Base-by-base conservation (phyloP, 306 rosid genomes). In the Cucurbita pepo region DNA sequence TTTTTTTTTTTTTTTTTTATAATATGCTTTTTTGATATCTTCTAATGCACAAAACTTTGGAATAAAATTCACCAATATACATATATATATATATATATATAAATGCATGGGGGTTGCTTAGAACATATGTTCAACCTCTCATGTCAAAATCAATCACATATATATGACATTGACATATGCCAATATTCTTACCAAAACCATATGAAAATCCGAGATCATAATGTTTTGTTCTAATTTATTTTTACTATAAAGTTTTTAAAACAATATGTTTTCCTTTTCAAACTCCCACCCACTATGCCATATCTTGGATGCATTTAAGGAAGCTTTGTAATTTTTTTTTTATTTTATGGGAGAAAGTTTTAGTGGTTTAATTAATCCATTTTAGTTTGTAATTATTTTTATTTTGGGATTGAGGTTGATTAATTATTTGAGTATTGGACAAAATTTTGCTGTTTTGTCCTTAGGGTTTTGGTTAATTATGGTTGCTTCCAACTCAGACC, bases 121-220 rank as follows among this genome's bases (percentile, higher is more conserved):
- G 48, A 57, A 11, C 14, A 37, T 6, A 6, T 19, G 56, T 73
- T 52, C 77, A 43, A 38, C 77, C 77, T 73, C 77, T 73, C 77
- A 73, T 73, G 77, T 73, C 77, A 44, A 41, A 15, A 22, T 73
- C 77, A 73, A n/a, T 19, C 53, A 58, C 54, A 44, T 1, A 50
- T 50, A 4, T 57, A 21, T 56, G 44, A 56, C 57, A 15, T 43
- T 19, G 44, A 57, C 54, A 73, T 73, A 73, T 73, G 77, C 77
- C 64, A 40, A 56, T 73, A 73, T 73, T 58, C 77, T 56, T 18
- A 73, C 38, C 37, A 69, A 69, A 47, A 69, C 36, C 19, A 67
- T 6, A 67, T 22, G 54, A 38, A 65, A 65, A 47, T 43, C 72
- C 34, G 21, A 19, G 48, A 21, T 45, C 19, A 22, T 22, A 47